A percentile compares a stretch with the other conserved stretches of the same genome.
Evolutionary conservation across 257 asterid genomes (phyloP).

Genomic region (Avicennia marina): DNA sequence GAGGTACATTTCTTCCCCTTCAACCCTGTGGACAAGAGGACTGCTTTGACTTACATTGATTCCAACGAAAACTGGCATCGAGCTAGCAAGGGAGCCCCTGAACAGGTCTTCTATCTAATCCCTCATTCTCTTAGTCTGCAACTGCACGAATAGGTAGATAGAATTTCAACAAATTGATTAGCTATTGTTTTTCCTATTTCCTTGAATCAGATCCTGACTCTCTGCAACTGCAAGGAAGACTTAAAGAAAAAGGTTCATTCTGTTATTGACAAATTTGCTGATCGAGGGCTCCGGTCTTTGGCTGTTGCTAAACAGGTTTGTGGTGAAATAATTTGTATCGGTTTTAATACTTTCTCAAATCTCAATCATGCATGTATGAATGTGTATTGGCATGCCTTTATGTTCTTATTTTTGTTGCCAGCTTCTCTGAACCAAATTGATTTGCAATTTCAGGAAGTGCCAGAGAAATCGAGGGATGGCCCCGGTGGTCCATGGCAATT

Average conservation of each 20-base stretch:
- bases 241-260: constrained; percentile 62
- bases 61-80: constrained; percentile 72
- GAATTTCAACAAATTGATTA: background rate
- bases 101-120: constrained; percentile 46
- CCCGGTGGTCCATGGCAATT: constrained; percentile 81
- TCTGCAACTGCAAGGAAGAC: constrained; percentile 73
- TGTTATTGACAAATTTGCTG: constrained; percentile 71
- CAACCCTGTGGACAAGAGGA: constrained; percentile 92
- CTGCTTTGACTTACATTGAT: constrained; percentile 86
- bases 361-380: background rate
- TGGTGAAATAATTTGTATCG: background rate
- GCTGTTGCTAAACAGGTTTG: constrained; percentile 91
- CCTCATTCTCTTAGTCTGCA: background rate
- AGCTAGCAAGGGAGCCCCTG: constrained; percentile 96
- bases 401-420: background rate
- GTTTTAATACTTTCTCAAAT: background rate
- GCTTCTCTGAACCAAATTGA: constrained; percentile 1
- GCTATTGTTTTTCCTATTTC: background rate
- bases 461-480: constrained; percentile 75
- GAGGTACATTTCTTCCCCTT: constrained; percentile 92
- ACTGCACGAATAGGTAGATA: background rate
- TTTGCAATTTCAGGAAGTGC: constrained; percentile 55
- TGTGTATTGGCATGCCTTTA: background rate
- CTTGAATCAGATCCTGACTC: constrained; percentile 56
- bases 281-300: constrained; percentile 89